Conservation (phyloP, 768 basidiomycete species). For the Rhodotorula graminis region DNA sequence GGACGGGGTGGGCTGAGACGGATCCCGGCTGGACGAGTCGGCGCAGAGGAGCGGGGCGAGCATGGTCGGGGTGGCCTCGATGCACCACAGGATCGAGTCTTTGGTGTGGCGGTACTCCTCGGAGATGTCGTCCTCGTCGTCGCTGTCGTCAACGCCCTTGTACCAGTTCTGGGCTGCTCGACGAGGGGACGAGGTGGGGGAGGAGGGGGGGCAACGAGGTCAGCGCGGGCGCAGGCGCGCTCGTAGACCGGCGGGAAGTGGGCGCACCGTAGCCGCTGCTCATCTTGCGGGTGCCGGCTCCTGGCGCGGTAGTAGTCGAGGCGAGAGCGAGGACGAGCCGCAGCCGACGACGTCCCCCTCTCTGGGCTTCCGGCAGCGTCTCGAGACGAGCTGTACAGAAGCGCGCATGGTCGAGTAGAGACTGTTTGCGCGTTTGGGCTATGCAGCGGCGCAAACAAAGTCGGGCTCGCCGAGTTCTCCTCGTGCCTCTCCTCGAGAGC, state of each 20-base stretch:
- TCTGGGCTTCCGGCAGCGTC: no score
- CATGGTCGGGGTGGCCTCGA: constrained; percentile 92
- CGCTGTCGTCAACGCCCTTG: background rate
- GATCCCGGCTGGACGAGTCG: background rate
- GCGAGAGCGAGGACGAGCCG: no score
- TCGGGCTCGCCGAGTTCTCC: no score
- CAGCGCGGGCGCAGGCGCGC: background rate
- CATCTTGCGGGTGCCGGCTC: background rate
- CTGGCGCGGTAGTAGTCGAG: no score
- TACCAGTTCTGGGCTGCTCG: background rate
- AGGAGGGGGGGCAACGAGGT: no score
- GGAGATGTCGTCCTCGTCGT: constrained; percentile 26
- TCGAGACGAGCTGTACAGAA: no score
- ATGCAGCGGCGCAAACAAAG: no score
- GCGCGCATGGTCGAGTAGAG: no score
- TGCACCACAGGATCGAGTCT: constrained; percentile 89
- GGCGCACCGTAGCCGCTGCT: background rate
- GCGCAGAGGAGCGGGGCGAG: constrained; percentile 58
- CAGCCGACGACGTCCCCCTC: no score
- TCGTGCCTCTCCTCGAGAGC: no score
- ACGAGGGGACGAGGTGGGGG: background rate
- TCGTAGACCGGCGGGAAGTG: background rate
- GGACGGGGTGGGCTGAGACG: constrained; percentile 16
- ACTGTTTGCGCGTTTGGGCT: no score
- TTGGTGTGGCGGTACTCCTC: constrained; percentile 51